Evolutionary conservation across 1,284 basidiomycete species (phyloP).

Genomic region (Ceratobasidium sp.): DNA sequence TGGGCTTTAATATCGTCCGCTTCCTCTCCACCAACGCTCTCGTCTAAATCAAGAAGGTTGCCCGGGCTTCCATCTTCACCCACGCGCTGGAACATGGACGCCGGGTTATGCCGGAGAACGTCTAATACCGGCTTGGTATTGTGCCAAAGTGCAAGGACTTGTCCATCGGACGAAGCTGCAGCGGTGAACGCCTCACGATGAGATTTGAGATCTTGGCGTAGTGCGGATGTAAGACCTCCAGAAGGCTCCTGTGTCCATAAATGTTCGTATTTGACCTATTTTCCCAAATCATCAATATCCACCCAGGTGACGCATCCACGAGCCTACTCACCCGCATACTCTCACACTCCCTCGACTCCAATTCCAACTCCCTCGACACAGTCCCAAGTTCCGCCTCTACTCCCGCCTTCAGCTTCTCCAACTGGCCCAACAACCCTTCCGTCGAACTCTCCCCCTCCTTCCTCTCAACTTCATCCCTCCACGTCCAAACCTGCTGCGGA

Average conservation of each 20-base stretch:
- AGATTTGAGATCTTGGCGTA: conserved; percentile 85
- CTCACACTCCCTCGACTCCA: conserved; percentile 87
- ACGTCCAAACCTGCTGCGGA: conserved; percentile 78
- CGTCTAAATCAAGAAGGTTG: conserved; percentile 77
- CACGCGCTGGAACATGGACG: conserved; percentile 79
- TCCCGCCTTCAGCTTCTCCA: conserved; percentile 73
- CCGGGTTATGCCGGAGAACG: conserved; percentile 70
- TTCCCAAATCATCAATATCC: neutral
- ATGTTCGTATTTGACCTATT: conserved; percentile 85
- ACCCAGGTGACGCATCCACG: neutral
- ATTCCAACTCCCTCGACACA: conserved; percentile 75
- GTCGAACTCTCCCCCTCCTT: conserved; percentile 77
- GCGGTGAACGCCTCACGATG: conserved; percentile 82
- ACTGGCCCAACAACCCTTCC: conserved; percentile 71
- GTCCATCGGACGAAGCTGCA: conserved; percentile 83
- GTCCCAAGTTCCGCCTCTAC: conserved; percentile 74
- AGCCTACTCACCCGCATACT: conserved; percentile 69
- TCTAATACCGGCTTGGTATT: conserved; percentile 76
- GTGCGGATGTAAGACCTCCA: conserved; percentile 75
- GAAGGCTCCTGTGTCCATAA: conserved; percentile 92
- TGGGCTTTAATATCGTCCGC: conserved; percentile 74
- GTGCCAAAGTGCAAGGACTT: conserved; percentile 83
- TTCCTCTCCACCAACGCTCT: conserved; percentile 77
- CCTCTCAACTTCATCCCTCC: conserved; percentile 81
- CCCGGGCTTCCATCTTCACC: conserved; percentile 69